A percentile compares a stretch with the other conserved stretches of the same genome.
These are phyloP conservation scores for Amphirosellinia nigrospora DNA, from an alignment of 495 filamentous ascomycete species.

Conservation along the genomic window DNA sequence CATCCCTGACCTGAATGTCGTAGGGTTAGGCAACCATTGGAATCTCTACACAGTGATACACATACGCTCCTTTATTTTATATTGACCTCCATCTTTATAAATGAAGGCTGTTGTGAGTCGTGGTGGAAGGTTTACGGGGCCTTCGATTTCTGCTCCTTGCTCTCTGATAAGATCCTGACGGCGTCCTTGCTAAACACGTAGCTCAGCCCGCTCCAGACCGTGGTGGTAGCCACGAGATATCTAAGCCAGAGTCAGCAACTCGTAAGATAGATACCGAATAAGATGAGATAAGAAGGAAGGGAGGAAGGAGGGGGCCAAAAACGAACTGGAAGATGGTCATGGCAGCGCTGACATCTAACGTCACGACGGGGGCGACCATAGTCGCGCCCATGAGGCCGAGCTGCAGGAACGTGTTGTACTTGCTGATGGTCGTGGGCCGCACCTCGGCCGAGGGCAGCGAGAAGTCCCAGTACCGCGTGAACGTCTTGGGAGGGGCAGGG, in stretches of 20 bases:
- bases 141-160: slow-evolving; percentile 36
- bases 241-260: slow-evolving; percentile 40
- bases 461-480: slow-evolving; percentile 97
- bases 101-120: neutral
- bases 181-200: slow-evolving; percentile 83
- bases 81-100: neutral
- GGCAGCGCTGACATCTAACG: slow-evolving; percentile 59
- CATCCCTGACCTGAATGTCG: neutral
- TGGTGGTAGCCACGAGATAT: slow-evolving; percentile 80
- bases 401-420: slow-evolving; percentile 86
- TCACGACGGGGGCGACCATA: slow-evolving; percentile 73
- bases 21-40: neutral
- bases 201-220: slow-evolving; percentile 82
- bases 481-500: slow-evolving; percentile 92
- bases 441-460: slow-evolving; percentile 92
- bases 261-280: neutral
- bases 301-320: neutral
- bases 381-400: slow-evolving; percentile 77
- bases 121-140: slow-evolving; percentile 10
- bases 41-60: neutral
- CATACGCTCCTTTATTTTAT: neutral
- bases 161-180: slow-evolving; percentile 72
- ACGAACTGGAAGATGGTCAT: slow-evolving; percentile 78
- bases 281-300: neutral
- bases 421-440: slow-evolving; percentile 87